A percentile compares a stretch with the other conserved stretches of the same genome.
Conservation (phyloP, 2,329 filamentous ascomycete species). For the Nigrospora sphaerica region DNA sequence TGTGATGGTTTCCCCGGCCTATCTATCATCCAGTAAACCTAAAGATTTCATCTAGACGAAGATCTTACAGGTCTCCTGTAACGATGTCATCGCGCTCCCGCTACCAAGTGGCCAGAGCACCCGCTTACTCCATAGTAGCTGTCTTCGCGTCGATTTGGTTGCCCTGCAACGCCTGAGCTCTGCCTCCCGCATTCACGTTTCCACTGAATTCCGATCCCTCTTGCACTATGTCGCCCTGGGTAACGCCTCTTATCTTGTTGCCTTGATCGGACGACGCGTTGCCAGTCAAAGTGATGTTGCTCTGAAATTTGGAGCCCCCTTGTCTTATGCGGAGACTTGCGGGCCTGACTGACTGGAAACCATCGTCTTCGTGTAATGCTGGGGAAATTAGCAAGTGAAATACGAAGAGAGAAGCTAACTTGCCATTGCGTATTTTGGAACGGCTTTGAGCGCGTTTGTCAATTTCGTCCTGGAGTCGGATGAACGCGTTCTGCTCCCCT, state of each 20-base stretch:
- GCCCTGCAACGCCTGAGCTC: neutral
- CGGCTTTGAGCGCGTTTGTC: neutral
- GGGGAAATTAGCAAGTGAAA: too few species aligned
- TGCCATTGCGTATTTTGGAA: too few species aligned
- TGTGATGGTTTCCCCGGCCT: too few species aligned
- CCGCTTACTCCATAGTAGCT: neutral
- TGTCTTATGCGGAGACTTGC: neutral
- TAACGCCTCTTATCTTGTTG: neutral
- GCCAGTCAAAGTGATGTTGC: neutral
- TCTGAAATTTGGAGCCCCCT: neutral
- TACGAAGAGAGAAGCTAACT: too few species aligned
- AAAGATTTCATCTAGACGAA: too few species aligned
- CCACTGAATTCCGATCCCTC: neutral
- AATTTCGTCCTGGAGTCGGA: conserved; percentile 7
- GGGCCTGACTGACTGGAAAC: neutral
- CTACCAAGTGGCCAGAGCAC: neutral
- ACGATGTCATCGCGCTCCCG: too few species aligned
- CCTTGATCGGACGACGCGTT: neutral
- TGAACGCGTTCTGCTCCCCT: neutral
- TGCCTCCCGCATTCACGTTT: neutral
- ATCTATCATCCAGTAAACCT: too few species aligned
- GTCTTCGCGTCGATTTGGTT: neutral
- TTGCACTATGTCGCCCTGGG: neutral
- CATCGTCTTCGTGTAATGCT: too few species aligned
- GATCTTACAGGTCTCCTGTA: too few species aligned